Conservation (phyloP, 1,284 basidiomycete species). For the Amylostereum chailletii region DNA sequence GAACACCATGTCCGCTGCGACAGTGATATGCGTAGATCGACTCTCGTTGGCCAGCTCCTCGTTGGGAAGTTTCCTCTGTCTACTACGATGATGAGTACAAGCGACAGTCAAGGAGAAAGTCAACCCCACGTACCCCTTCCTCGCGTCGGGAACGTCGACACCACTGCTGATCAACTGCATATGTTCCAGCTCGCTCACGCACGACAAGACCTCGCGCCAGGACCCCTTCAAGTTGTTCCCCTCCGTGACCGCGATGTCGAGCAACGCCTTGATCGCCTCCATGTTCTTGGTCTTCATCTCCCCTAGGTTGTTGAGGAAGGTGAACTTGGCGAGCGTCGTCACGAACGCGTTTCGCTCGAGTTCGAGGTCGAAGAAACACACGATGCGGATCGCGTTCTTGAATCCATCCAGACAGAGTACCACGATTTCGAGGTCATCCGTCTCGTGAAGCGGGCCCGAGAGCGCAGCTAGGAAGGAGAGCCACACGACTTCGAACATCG, state of each 20-base stretch:
- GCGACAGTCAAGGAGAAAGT: neutral
- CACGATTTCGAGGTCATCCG: conserved; percentile 86
- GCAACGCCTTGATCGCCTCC: conserved; percentile 90
- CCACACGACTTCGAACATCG: conserved; percentile 99
- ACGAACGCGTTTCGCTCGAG: conserved; percentile 95
- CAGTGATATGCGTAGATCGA: conserved; percentile 95
- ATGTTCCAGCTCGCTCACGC: conserved; percentile 93
- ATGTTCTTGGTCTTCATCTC: conserved; percentile 99
- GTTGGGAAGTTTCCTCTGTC: conserved; percentile 65
- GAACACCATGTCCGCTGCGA: conserved; percentile 99
- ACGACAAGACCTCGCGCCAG: conserved; percentile 94
- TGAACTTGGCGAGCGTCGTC: conserved; percentile 95
- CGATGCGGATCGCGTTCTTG: conserved; percentile 87
- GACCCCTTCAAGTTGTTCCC: conserved; percentile 90
- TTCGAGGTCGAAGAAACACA: conserved; percentile 92
- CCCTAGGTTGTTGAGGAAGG: conserved; percentile 90
- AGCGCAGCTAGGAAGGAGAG: conserved; percentile 92
- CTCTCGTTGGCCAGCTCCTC: conserved; percentile 97
- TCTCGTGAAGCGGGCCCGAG: conserved; percentile 87
- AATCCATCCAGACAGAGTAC: conserved; percentile 92
- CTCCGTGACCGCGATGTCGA: conserved; percentile 90
- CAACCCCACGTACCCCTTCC: conserved; percentile 57
- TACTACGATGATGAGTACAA: conserved; percentile 6
- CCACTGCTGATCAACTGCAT: conserved; percentile 94
- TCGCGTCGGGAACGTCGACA: conserved; percentile 76